Evolutionary conservation across 2,329 filamentous ascomycete genomes (phyloP).

Genomic region (Pyrenophora tritici-repentis): DNA sequence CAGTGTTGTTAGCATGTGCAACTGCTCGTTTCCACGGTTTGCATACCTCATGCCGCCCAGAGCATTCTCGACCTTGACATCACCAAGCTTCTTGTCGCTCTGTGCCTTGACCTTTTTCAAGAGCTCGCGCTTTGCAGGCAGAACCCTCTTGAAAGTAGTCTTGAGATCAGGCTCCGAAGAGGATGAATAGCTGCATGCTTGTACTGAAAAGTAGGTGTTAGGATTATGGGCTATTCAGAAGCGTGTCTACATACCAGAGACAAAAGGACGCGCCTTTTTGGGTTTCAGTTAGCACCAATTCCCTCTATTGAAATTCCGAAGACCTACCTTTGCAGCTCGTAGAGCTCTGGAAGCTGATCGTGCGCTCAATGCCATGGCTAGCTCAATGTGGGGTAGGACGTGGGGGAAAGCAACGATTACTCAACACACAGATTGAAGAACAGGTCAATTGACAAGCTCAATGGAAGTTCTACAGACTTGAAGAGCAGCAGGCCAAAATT

Average conservation of each 20-base stretch:
- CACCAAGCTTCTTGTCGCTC: constrained; percentile 80
- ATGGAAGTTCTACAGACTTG: constrained; percentile 1
- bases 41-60: constrained; percentile 87
- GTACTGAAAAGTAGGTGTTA: constrained; percentile 38
- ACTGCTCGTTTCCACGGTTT: neutral
- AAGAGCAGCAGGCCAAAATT: constrained; percentile 19
- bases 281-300: neutral
- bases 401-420: constrained; percentile 23
- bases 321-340: constrained; percentile 66
- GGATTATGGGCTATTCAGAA: neutral
- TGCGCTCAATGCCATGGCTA: constrained; percentile 67
- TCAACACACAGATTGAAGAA: constrained; percentile 9
- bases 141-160: constrained; percentile 77
- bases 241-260: constrained; percentile 44
- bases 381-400: constrained; percentile 36
- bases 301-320: constrained; percentile 6
- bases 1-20: constrained; percentile 13
- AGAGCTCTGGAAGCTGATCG: constrained; percentile 66
- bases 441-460: constrained; percentile 3
- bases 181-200: constrained; percentile 68
- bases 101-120: constrained; percentile 92
- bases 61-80: constrained; percentile 91
- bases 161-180: constrained; percentile 87
- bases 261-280: constrained; percentile 33
- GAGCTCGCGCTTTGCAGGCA: constrained; percentile 91